These are phyloP conservation scores for Fragilariopsis cylindrus DNA, from an alignment of 108 stramenopile species.

Conservation along the genomic window DNA sequence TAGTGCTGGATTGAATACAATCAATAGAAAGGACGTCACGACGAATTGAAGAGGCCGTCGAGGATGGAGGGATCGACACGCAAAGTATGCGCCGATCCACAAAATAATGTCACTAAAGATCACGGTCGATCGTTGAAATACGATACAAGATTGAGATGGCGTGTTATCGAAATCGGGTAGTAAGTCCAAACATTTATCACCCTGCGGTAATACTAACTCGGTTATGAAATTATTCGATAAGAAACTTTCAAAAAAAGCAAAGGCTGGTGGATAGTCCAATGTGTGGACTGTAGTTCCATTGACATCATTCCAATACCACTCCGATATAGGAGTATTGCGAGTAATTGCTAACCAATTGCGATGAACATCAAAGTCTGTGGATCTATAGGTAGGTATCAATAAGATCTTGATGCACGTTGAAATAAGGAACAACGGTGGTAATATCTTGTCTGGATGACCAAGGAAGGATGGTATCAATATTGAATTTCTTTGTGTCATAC, in stretches of 20 bases:
- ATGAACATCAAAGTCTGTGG: conserved; percentile 96
- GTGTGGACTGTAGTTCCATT: conserved; percentile 87
- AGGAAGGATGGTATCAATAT: neutral
- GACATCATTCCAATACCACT: conserved; percentile 93
- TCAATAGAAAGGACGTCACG: conserved; percentile 43
- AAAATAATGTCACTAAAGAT: conserved; percentile 68
- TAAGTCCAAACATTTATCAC: conserved; percentile 63
- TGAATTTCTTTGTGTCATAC: too few relatives aligned
- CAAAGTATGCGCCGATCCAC: conserved; percentile 63
- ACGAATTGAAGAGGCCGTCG: conserved; percentile 26
- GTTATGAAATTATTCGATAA: conserved; percentile 66
- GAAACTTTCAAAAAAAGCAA: conserved; percentile 87
- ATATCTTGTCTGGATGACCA: conserved; percentile 27
- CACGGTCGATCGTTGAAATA: conserved; percentile 82
- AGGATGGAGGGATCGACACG: conserved; percentile 28
- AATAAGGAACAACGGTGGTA: conserved; percentile 60
- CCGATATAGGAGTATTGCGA: conserved; percentile 53
- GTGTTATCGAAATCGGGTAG: conserved; percentile 52
- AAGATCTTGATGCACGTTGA: conserved; percentile 60
- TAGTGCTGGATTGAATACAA: conserved; percentile 78
- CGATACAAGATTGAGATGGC: conserved; percentile 54
- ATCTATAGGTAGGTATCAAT: conserved; percentile 72
- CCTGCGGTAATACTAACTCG: conserved; percentile 15
- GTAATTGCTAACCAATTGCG: conserved; percentile 97
- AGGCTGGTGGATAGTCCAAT: conserved; percentile 95